Base-by-base conservation (phyloP, 345 rosid species). In the Hibiscus mutabilis region DNA sequence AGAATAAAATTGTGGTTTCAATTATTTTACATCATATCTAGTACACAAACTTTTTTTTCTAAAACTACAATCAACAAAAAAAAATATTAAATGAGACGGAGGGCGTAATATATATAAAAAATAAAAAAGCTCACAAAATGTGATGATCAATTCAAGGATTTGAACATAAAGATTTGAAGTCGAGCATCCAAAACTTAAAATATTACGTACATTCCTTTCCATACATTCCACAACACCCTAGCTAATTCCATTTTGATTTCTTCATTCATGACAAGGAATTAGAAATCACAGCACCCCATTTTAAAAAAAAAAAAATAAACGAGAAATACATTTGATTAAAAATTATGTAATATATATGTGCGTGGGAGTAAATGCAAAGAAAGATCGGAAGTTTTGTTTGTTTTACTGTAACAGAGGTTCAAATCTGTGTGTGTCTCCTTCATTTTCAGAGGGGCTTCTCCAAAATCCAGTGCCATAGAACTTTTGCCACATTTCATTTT, bases 401-500 rank as follows among this genome's bases (percentile, higher is more conserved):
- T 35, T 35, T 35, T 35, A 35, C 40, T 35, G 1, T 35, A 6
- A 6, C 9, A 35, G 40, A 35, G 40, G 40, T 35, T 35, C 40
- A 35, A 35, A 35, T 35, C 40, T 35, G 40, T 35, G 40, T 6
- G 8, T 35, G 40, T 35, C 7, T 35, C 40, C 40, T 35, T 35
- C 40, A 35, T 35, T 35, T 35, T 35, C 40, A 35, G 40, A 35
- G 6, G 90, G 76, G 71, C 93, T 88, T 69, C 96, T 77, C 93
- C 93, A 88, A 33, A 90, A 90, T 1, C 96, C 96, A 2, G 89
- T 79, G 0, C 76, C 80, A 37, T 81, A 83, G 69, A 90, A 88
- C n/a, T 75, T 85, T 21, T 80, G 80, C 91, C 90, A 87, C 91
- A 84, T 86, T 74, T 86, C 90, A 55, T 82, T 84, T 57, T 79